phyloP scores from a whole-genome alignment of 768 basidiomycete genomes.

The Kwoniella newhampshirensis region DNA sequence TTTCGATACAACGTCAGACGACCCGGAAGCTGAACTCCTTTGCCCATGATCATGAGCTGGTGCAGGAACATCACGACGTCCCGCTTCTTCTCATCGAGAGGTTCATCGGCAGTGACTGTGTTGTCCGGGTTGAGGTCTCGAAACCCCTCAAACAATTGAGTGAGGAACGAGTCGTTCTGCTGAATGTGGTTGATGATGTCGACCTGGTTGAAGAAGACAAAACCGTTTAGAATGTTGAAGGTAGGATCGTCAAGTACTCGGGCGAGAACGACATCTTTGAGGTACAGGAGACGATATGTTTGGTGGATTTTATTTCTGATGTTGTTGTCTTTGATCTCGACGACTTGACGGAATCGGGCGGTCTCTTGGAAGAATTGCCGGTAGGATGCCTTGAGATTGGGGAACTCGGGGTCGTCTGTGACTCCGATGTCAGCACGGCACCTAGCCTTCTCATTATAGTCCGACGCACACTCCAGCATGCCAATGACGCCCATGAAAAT shows the following conservation, averaged over 20 bases:
- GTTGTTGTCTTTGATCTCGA: constrained; percentile 70
- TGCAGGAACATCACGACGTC: constrained; percentile 86
- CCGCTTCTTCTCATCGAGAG: constrained; percentile 62
- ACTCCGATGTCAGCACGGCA: neutral
- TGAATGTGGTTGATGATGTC: constrained; percentile 93
- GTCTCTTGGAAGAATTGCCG: constrained; percentile 84
- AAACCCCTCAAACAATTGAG: constrained; percentile 65
- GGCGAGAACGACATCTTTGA: constrained; percentile 96
- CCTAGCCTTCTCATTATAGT: too few species aligned
- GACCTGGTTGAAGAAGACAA: constrained; percentile 98
- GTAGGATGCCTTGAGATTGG: constrained; percentile 93
- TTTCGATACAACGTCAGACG: constrained; percentile 82
- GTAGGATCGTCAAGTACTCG: constrained; percentile 93
- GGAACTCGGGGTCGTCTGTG: constrained; percentile 94
- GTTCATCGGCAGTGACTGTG: constrained; percentile 8
- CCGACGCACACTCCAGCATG: constrained; percentile 96
- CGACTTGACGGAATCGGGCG: constrained; percentile 84
- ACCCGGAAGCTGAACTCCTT: constrained; percentile 87
- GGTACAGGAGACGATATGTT: constrained; percentile 92
- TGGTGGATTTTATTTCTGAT: constrained; percentile 91
- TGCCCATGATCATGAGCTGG: constrained; percentile 91
- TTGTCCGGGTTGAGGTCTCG: constrained; percentile 14
- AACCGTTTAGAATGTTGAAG: constrained; percentile 93
- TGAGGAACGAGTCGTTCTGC: constrained; percentile 70
- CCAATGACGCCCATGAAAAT: constrained; percentile 89